phyloP scores from a whole-genome alignment of 2,329 filamentous ascomycete species.

The Rutstroemia sp. region DNA sequence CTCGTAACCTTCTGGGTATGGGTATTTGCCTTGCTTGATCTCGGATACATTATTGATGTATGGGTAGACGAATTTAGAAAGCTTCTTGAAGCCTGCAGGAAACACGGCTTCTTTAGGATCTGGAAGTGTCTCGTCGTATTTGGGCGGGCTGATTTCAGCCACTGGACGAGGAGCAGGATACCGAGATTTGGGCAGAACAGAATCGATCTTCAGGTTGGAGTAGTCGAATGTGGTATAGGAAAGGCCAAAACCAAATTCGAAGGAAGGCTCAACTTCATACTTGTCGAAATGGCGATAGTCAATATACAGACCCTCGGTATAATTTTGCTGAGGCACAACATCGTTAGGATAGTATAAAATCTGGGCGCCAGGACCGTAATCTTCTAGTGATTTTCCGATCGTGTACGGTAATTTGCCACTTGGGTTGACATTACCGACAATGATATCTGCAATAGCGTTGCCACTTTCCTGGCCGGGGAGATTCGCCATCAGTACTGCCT shows the following conservation, averaged over 20 bases:
- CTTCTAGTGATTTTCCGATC: constrained; percentile 63
- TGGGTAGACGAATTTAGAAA: constrained; percentile 61
- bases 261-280: constrained; percentile 64
- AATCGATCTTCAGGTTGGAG: constrained; percentile 37
- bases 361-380: constrained; percentile 68
- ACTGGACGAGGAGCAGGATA: constrained; percentile 31
- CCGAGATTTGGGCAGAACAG: constrained; percentile 31
- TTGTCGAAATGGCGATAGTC: constrained; percentile 90
- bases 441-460: constrained; percentile 68
- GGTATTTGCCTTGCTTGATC: constrained; percentile 34
- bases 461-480: constrained; percentile 83
- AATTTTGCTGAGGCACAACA: constrained; percentile 72
- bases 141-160: constrained; percentile 35
- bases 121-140: constrained; percentile 43
- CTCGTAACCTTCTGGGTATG: constrained; percentile 40
- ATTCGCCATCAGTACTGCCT: constrained; percentile 75
- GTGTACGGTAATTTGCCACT: constrained; percentile 76
- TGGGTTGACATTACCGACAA: constrained; percentile 71
- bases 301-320: constrained; percentile 74
- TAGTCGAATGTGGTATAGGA: constrained; percentile 58
- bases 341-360: constrained; percentile 64
- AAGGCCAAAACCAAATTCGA: constrained; percentile 80
- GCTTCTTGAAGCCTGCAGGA: constrained; percentile 45
- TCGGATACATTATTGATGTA: constrained; percentile 36
- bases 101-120: constrained; percentile 45